Conservation (phyloP, 139 green algal genomes). For the Closterium sp. region DNA sequence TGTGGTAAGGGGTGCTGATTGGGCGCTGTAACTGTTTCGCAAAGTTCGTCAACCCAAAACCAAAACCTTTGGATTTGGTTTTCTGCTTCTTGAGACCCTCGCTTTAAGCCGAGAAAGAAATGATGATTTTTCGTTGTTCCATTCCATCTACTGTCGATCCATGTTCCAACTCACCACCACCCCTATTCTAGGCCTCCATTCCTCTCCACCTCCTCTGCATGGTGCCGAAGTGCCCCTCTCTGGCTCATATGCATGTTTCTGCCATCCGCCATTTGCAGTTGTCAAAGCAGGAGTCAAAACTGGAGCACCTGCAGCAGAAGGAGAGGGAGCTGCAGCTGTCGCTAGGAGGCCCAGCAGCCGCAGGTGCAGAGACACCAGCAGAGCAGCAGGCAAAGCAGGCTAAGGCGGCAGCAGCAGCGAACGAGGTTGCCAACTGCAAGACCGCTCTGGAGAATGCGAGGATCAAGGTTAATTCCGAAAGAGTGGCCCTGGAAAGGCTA, state of each 20-base stretch:
- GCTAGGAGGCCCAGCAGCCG: neutral
- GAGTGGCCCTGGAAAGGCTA: neutral
- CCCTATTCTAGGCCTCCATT: neutral
- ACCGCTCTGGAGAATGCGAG: neutral
- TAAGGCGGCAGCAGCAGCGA: neutral
- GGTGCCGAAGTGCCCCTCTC: neutral
- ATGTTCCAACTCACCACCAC: neutral
- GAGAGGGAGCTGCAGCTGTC: neutral
- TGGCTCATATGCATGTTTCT: neutral
- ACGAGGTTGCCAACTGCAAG: neutral
- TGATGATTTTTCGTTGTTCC: neutral
- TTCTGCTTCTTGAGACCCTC: too few species aligned
- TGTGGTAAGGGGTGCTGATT: too few species aligned
- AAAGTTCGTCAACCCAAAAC: too few species aligned
- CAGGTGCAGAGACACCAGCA: neutral
- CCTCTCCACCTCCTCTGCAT: neutral
- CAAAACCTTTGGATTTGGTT: too few species aligned
- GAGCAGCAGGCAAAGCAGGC: constrained; percentile 26
- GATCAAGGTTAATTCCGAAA: constrained; percentile 14
- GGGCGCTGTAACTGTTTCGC: too few species aligned
- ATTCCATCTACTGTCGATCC: neutral
- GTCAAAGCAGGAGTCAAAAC: neutral
- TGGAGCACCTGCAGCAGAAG: neutral
- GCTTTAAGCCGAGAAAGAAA: too few species aligned
- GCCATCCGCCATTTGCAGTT: neutral